Conservation (phyloP, 345 rosid genomes). For the Eutrema yunnanense region DNA sequence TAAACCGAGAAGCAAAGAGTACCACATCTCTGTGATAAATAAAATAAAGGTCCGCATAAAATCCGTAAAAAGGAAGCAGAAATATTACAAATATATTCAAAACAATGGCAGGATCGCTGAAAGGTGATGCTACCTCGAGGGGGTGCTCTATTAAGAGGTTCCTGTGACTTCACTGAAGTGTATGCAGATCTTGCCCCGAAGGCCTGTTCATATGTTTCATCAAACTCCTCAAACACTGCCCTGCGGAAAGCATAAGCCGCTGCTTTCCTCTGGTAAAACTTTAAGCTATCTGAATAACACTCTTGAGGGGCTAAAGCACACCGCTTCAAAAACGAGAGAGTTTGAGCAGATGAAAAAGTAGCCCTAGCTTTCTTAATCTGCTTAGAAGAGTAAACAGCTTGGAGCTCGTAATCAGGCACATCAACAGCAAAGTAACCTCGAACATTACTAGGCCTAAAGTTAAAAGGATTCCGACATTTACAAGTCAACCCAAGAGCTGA, state of each 20-base stretch:
- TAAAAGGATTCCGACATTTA: conserved; percentile 60
- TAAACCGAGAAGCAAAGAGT: neutral
- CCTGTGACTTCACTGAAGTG: conserved; percentile 13
- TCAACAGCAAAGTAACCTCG: conserved; percentile 68
- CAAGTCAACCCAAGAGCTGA: conserved; percentile 69
- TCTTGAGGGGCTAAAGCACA: conserved; percentile 48
- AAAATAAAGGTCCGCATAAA: too few species aligned
- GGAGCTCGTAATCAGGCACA: conserved; percentile 65
- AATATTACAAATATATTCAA: neutral
- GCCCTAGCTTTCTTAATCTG: conserved; percentile 71
- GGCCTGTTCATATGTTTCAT: conserved; percentile 89
- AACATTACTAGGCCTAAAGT: conserved; percentile 48
- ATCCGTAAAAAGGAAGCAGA: neutral
- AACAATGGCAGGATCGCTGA: conserved; percentile 10
- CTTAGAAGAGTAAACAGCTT: conserved; percentile 50
- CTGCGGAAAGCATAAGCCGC: conserved; percentile 52
- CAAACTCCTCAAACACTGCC: conserved; percentile 86
- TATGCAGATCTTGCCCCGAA: conserved; percentile 51
- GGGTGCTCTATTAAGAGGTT: conserved; percentile 37
- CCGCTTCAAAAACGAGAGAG: conserved; percentile 49
- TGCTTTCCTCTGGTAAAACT: conserved; percentile 54
- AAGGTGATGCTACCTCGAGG: conserved; percentile 44
- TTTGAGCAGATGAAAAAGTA: conserved; percentile 42
- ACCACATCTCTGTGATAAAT: neutral
- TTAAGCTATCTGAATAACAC: conserved; percentile 36